Percentiles rank a stretch among this genome's conserved stretches.
Evolutionary conservation across 495 filamentous ascomycete species (phyloP).

Genomic region (Daldinia decipiens): DNA sequence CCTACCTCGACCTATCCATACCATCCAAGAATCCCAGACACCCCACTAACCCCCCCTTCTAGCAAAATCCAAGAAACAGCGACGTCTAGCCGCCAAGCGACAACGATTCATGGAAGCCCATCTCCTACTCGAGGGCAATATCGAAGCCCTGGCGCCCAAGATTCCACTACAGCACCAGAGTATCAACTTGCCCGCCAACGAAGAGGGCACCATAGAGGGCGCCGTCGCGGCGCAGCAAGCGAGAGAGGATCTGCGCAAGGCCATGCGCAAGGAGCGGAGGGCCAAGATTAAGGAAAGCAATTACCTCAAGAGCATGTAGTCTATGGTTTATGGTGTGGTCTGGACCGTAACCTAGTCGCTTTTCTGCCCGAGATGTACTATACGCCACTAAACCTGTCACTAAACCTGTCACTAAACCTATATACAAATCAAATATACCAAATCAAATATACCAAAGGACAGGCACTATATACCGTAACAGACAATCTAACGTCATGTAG

Average conservation of each 20-base stretch:
- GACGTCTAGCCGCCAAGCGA: slow-evolving; percentile 71
- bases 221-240: slow-evolving; percentile 67
- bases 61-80: slow-evolving; percentile 86
- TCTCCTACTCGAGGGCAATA: slow-evolving; percentile 70
- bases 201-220: slow-evolving; percentile 66
- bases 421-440: slow-evolving; percentile 21
- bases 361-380: slow-evolving; percentile 23
- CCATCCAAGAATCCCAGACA: background rate
- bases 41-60: slow-evolving; percentile 16
- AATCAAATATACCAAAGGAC: slow-evolving; percentile 10
- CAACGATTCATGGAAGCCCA: slow-evolving; percentile 71
- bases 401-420: no score
- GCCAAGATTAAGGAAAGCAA: slow-evolving; percentile 89
- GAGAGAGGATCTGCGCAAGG: slow-evolving; percentile 72
- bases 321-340: background rate
- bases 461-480: background rate
- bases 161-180: slow-evolving; percentile 86
- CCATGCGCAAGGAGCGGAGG: slow-evolving; percentile 77
- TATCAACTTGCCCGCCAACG: slow-evolving; percentile 77
- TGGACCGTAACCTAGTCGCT: background rate
- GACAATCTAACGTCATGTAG: background rate
- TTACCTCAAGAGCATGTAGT: slow-evolving; percentile 85
- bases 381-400: slow-evolving; percentile 18
- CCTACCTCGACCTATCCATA: background rate
- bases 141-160: slow-evolving; percentile 72